Evolutionary conservation across 148 eudicot genomes (phyloP).

Genomic region (Rheum nobile): DNA sequence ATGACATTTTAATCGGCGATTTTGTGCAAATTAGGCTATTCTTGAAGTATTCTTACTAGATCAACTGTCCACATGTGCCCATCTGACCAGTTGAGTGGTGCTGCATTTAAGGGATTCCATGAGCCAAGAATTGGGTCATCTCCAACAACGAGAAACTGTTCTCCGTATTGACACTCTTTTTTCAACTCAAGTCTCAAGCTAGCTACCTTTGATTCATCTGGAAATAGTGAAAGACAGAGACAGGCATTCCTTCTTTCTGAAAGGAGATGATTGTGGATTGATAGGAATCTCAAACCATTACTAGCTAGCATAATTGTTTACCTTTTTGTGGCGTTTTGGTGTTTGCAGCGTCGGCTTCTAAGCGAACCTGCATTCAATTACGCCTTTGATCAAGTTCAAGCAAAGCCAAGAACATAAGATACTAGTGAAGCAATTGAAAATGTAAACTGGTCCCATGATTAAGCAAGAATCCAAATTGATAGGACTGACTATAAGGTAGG

Average conservation of each 20-base stretch:
- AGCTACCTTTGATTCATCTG: constrained; percentile 12
- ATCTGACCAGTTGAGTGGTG: constrained; percentile 30
- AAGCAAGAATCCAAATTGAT: no score
- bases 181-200: constrained; percentile 22
- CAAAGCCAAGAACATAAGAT: background rate
- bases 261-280: background rate
- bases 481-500: no score
- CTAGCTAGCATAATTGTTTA: background rate
- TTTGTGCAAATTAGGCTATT: no score
- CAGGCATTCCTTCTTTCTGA: no score
- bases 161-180: constrained; percentile 27
- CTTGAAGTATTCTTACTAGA: constrained; percentile 18
- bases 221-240: background rate
- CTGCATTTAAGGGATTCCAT: constrained; percentile 20
- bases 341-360: background rate
- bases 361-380: background rate
- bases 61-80: constrained; percentile 25
- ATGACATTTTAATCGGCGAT: no score
- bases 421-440: background rate
- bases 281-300: background rate
- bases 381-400: background rate
- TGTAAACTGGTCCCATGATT: background rate
- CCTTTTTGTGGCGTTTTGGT: background rate
- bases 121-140: constrained; percentile 23
- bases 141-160: constrained; percentile 22